Base-by-base conservation (phyloP, 768 basidiomycete species). In the Macrolepiota albuminosa region DNA sequence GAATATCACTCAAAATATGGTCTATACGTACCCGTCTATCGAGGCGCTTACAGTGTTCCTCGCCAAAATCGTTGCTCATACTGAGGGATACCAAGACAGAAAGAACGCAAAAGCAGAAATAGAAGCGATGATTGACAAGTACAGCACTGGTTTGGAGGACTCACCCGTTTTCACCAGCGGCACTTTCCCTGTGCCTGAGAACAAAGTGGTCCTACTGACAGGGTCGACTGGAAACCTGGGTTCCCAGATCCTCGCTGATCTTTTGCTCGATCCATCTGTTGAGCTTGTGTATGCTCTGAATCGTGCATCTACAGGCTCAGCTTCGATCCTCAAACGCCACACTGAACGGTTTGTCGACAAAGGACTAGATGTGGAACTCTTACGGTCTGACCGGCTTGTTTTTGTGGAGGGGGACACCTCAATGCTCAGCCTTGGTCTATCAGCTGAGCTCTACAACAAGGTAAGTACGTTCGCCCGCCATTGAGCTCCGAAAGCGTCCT, bases 61-160 rank as follows among this genome's bases (percentile, higher is more conserved):
- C 8, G 57, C 61, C 6, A 58, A 53, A 2, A 36, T 70, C 3
- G 53, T 59, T 7, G 48, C 54, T 14, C 33, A 64, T 16, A 51
- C 64, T 29, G 29, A 47, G 11, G 21, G 21, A 21, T 24, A 21
- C 36, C 13, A 50, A 40, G 46, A 54, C 16, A 26, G 39, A 39
- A 40, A 60, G 29, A 54, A 60, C 39, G 40, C 49, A 2, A 48
- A 56, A 11, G 53, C 21, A n/a, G 57, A 29, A 14, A 67, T 65
- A 21, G 67, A 72, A 33, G 70, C 63, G 0, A 73, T 81, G 69
- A 73, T 81, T 46, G 71, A 70, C 11, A 79, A 77, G 64, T 78
- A 82, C 62, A 60, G 58, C 14, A 43, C 50, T 39, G 63, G 62
- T 24, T 40, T 68, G 3, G 60, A 64, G 26, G 18, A 9, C 14